Conservation (phyloP, 2,329 filamentous ascomycete species). For the Neonectria coccinea region DNA sequence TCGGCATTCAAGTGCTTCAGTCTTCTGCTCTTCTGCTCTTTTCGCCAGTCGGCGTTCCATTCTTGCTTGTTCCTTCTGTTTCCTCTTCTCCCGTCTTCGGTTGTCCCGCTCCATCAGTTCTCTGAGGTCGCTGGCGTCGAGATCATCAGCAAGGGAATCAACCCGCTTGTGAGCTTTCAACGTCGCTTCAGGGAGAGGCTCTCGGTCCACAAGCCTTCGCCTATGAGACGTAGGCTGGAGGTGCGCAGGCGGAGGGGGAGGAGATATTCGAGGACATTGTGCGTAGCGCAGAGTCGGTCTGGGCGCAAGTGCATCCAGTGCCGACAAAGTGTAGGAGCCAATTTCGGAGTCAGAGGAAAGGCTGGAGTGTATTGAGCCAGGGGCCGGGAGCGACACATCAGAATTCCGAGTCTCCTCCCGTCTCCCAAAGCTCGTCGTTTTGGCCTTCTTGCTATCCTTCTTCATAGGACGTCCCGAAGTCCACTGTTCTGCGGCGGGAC, state of each 20-base stretch:
- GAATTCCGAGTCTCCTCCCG: slow-evolving; percentile 73
- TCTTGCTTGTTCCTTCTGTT: slow-evolving; percentile 74
- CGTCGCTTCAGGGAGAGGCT: slow-evolving; percentile 70
- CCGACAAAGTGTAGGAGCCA: slow-evolving; percentile 80
- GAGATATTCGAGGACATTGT: slow-evolving; percentile 69
- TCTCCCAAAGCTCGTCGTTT: slow-evolving; percentile 61
- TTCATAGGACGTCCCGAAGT: slow-evolving; percentile 70
- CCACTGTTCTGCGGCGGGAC: slow-evolving; percentile 70
- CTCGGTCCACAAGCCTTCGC: slow-evolving; percentile 62
- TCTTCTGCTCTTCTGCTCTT: slow-evolving; percentile 74
- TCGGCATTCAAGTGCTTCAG: slow-evolving; percentile 67
- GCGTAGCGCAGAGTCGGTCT: slow-evolving; percentile 85
- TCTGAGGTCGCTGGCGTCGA: slow-evolving; percentile 85
- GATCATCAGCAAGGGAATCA: slow-evolving; percentile 81
- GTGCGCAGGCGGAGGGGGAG: slow-evolving; percentile 59
- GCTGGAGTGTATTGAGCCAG: slow-evolving; percentile 80
- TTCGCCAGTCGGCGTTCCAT: slow-evolving; percentile 73
- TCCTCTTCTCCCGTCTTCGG: slow-evolving; percentile 81
- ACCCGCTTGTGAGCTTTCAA: slow-evolving; percentile 72
- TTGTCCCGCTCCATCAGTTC: slow-evolving; percentile 92
- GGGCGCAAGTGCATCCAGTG: slow-evolving; percentile 84
- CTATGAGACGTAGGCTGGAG: slow-evolving; percentile 63
- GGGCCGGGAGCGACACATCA: slow-evolving; percentile 79
- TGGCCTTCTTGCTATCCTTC: slow-evolving; percentile 75
- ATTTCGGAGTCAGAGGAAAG: slow-evolving; percentile 81